Percentiles rank a stretch among this genome's conserved stretches.
Evolutionary conservation across 805 yeast species (phyloP).

Genomic region (Hanseniaspora valbyensis): DNA sequence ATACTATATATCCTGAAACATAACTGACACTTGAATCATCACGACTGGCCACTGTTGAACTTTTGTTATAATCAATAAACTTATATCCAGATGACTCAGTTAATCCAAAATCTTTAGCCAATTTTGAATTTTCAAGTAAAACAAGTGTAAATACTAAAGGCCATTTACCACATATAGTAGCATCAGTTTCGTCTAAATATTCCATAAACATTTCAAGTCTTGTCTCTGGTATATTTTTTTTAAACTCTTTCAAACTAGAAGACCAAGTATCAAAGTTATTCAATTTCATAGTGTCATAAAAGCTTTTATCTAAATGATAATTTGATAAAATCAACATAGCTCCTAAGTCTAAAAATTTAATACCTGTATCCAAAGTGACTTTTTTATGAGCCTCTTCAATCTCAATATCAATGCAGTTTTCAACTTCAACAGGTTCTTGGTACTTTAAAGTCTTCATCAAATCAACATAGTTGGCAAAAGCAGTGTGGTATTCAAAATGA

Average conservation of each 20-base stretch:
- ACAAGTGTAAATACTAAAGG: conserved; percentile 60
- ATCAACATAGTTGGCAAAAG: conserved; percentile 30
- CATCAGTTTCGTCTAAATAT: conserved; percentile 61
- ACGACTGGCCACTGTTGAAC: conserved; percentile 39
- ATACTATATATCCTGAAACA: conserved; percentile 53
- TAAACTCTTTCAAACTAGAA: neutral
- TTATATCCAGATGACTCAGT: conserved; percentile 31
- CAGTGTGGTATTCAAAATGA: conserved; percentile 46
- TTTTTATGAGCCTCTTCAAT: conserved; percentile 19
- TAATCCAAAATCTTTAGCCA: conserved; percentile 14
- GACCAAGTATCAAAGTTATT: conserved; percentile 5
- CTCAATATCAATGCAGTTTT: conserved; percentile 20
- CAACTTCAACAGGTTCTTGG: neutral
- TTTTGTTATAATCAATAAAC: conserved; percentile 78
- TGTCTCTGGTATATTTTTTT: neutral
- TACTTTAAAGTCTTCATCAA: neutral
- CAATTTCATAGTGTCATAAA: neutral
- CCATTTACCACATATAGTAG: conserved; percentile 87
- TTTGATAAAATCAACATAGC: conserved; percentile 6
- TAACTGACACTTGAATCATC: conserved; percentile 82
- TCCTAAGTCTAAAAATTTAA: conserved; percentile 15
- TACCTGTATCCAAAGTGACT: conserved; percentile 16
- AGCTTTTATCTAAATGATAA: neutral
- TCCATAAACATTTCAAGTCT: conserved; percentile 7
- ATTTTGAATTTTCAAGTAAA: conserved; percentile 29